These are phyloP conservation scores for Citropsis articulata DNA, from an alignment of 345 rosid species.

Conservation along the genomic window DNA sequence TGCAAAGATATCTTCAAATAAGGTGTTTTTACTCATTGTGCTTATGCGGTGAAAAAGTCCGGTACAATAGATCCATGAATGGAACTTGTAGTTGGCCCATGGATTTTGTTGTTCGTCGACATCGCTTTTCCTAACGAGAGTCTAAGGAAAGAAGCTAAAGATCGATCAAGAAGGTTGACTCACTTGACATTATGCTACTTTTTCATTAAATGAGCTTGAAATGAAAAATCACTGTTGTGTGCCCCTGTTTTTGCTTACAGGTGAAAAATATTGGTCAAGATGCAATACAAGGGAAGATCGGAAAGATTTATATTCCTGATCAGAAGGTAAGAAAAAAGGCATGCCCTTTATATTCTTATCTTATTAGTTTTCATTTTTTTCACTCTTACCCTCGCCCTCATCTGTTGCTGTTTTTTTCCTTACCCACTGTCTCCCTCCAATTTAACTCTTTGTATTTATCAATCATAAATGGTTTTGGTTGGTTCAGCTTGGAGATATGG, in stretches of 20 bases:
- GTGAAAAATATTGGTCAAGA: slow-evolving; percentile 69
- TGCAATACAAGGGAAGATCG: slow-evolving; percentile 57
- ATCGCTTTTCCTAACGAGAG: slow-evolving; percentile 82
- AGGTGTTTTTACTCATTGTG: slow-evolving; percentile 78
- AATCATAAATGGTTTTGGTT: slow-evolving; percentile 1
- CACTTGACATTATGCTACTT: neutral
- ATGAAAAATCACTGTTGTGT: slow-evolving; percentile 11
- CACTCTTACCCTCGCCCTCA: neutral
- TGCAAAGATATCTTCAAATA: slow-evolving; percentile 73
- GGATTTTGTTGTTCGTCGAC: slow-evolving; percentile 91
- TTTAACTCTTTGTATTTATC: neutral
- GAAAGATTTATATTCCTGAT: slow-evolving; percentile 86
- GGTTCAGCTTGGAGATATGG: slow-evolving; percentile 54
- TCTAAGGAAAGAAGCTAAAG: slow-evolving; percentile 66
- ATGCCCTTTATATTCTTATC: no score
- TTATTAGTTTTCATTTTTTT: neutral
- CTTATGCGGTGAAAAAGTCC: slow-evolving; percentile 81
- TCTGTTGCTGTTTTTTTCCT: neutral
- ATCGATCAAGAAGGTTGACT: slow-evolving; percentile 83
- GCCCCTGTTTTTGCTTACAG: slow-evolving; percentile 34
- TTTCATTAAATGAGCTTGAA: neutral
- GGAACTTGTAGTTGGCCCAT: slow-evolving; percentile 90
- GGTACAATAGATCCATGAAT: slow-evolving; percentile 84
- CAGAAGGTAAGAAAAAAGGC: slow-evolving; percentile 59
- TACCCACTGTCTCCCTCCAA: neutral